Evolutionary conservation across 345 rosid species (phyloP).

Genomic region (Arabis alpina): DNA sequence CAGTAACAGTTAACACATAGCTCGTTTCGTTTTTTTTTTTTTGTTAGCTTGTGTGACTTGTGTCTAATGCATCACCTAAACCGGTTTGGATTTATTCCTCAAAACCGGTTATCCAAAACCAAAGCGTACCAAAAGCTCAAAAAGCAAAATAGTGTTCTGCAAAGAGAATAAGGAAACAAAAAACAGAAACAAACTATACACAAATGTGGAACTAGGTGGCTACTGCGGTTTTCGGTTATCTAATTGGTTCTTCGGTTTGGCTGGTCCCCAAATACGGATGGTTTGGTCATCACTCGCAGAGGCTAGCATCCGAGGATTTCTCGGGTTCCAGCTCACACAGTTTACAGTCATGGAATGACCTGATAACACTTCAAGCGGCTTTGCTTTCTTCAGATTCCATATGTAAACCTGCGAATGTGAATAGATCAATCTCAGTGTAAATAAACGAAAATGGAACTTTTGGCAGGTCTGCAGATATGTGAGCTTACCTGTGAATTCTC

Average conservation of each 20-base stretch:
- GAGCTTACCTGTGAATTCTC: conserved; percentile 71
- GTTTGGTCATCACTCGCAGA: conserved; percentile 86
- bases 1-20: background rate
- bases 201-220: conserved; percentile 14
- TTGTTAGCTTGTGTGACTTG: too few relatives aligned
- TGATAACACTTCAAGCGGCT: conserved; percentile 69
- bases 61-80: background rate
- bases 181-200: conserved; percentile 26
- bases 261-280: conserved; percentile 82
- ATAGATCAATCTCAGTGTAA: conserved; percentile 13
- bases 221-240: conserved; percentile 25
- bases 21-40: background rate
- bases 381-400: conserved; percentile 60
- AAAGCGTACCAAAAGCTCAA: conserved; percentile 17
- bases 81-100: conserved; percentile 26
- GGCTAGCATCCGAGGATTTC: conserved; percentile 73
- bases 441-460: background rate
- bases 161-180: conserved; percentile 38
- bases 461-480: background rate
- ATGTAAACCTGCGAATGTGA: conserved; percentile 69
- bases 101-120: conserved; percentile 24
- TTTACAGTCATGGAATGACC: conserved; percentile 87
- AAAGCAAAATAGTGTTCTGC: conserved; percentile 30
- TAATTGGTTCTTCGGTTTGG: conserved; percentile 34
- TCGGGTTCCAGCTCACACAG: conserved; percentile 90